These are phyloP conservation scores for Heterobasidion parviporum DNA, from an alignment of 1,284 basidiomycete genomes.

Conservation along the genomic window DNA sequence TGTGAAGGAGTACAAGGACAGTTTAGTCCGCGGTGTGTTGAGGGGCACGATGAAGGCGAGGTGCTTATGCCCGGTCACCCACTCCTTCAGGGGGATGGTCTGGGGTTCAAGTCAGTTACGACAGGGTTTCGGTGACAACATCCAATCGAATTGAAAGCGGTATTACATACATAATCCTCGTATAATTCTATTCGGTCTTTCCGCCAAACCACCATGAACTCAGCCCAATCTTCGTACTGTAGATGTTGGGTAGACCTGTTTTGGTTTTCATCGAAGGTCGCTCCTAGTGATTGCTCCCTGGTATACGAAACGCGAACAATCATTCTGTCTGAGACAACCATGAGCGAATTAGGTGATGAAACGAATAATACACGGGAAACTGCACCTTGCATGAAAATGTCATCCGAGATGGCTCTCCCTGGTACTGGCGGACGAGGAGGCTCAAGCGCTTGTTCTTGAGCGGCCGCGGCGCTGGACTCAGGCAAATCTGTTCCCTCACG, in stretches of 20 bases:
- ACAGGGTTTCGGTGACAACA: too few relatives aligned
- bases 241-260: constrained; percentile 56
- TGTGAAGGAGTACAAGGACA: constrained; percentile 76
- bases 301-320: constrained; percentile 66
- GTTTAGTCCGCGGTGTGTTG: constrained; percentile 42
- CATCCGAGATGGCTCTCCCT: constrained; percentile 25
- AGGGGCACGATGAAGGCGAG: constrained; percentile 67
- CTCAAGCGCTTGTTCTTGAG: constrained; percentile 12
- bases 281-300: constrained; percentile 39
- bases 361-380: neutral
- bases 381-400: constrained; percentile 58
- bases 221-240: constrained; percentile 62
- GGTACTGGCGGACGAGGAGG: neutral
- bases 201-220: constrained; percentile 77
- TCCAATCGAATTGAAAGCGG: neutral
- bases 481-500: constrained; percentile 41
- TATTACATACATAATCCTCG: constrained; percentile 59
- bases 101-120: constrained; percentile 17
- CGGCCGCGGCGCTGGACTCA: constrained; percentile 56
- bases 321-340: constrained; percentile 61
- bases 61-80: constrained; percentile 55
- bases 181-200: constrained; percentile 71
- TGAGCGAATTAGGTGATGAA: too few relatives aligned
- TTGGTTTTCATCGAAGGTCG: constrained; percentile 59
- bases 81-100: constrained; percentile 56